These are phyloP conservation scores for Wallacemonas rigidus DNA, from an alignment of 208 protist species.

Conservation along the genomic window DNA sequence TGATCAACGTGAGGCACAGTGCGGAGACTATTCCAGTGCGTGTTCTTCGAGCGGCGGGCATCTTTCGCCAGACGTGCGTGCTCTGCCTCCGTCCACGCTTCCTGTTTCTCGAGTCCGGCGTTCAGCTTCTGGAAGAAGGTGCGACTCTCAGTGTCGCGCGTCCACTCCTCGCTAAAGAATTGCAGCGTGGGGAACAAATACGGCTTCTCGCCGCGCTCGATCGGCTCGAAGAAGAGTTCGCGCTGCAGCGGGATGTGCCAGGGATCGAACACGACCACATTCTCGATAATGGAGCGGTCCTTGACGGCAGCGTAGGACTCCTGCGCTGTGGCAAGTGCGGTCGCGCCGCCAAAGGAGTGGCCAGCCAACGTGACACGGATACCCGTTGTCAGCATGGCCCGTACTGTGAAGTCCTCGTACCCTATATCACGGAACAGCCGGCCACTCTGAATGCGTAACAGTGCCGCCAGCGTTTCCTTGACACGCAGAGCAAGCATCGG, in stretches of 20 bases:
- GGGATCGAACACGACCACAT: slow-evolving; percentile 65
- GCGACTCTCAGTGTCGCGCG: slow-evolving; percentile 31
- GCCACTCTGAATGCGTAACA: slow-evolving; percentile 22
- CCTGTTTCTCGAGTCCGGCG: slow-evolving; percentile 7
- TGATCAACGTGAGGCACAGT: background rate
- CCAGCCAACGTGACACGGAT: slow-evolving; percentile 38
- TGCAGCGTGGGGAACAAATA: slow-evolving; percentile 59
- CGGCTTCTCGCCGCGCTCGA: slow-evolving; percentile 21
- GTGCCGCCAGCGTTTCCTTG: slow-evolving; percentile 40
- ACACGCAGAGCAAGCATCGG: slow-evolving; percentile 62
- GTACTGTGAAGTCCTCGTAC: slow-evolving; percentile 17
- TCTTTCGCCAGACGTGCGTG: background rate
- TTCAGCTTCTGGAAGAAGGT: slow-evolving; percentile 46
- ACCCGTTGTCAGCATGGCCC: background rate
- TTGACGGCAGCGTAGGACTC: slow-evolving; percentile 16
- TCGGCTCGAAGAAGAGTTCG: slow-evolving; percentile 40
- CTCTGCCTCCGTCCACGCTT: background rate
- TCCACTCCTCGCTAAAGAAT: slow-evolving; percentile 65
- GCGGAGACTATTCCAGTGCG: slow-evolving; percentile 4
- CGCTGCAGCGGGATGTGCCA: slow-evolving; percentile 63
- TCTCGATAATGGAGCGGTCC: slow-evolving; percentile 5
- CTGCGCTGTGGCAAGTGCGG: slow-evolving; percentile 54
- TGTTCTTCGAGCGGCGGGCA: background rate
- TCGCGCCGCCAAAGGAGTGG: slow-evolving; percentile 86
- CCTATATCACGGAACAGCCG: slow-evolving; percentile 12